A percentile compares a stretch with the other conserved stretches of the same genome.
These are phyloP conservation scores for Solanum tacnaense DNA, from an alignment of 257 asterid species.

Conservation along the genomic window DNA sequence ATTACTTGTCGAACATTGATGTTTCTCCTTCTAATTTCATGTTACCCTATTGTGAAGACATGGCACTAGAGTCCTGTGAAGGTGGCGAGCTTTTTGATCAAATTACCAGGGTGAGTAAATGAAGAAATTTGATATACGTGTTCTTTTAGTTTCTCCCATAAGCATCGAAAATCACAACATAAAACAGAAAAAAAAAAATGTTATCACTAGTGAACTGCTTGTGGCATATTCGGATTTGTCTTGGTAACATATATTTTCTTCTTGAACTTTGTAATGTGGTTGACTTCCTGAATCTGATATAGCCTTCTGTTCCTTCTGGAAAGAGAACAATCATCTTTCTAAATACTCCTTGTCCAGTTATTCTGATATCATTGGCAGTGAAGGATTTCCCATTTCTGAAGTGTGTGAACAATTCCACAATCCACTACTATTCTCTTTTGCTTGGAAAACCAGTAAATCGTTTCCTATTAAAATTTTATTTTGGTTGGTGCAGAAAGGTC, in stretches of 20 bases:
- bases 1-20: not conserved
- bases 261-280: not conserved
- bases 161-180: not conserved
- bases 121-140: not conserved
- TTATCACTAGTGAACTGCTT: not conserved
- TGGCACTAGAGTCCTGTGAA: conserved; percentile 98
- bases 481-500: conserved; percentile 72
- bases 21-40: conserved; percentile 6
- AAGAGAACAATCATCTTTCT: not conserved
- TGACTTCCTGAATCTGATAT: not conserved
- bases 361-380: not conserved
- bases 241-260: not conserved
- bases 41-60: conserved; percentile 44
- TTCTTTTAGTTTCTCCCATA: not conserved
- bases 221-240: not conserved
- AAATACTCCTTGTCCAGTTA: not conserved
- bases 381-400: not conserved
- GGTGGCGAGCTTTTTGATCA: conserved; percentile 99
- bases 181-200: not conserved
- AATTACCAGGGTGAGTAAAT: conserved; percentile 70
- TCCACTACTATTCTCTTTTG: not conserved
- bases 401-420: not conserved
- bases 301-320: not conserved
- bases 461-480: not conserved
- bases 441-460: not conserved